phyloP scores from a whole-genome alignment of 208 protist species.

The Paratrypanosoma confusum region DNA sequence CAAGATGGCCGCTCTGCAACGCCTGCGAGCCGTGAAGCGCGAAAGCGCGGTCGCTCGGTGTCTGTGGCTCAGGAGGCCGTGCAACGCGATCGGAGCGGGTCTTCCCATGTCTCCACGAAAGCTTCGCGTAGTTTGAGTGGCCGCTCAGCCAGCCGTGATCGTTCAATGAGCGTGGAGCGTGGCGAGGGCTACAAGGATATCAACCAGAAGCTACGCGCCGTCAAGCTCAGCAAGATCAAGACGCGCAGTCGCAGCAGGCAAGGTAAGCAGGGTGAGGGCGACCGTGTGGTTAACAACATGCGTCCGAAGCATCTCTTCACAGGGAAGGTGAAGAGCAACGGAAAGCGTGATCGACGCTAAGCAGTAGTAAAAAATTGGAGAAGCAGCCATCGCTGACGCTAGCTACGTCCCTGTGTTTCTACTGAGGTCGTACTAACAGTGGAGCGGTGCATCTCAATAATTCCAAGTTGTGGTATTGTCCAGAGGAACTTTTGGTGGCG shows the following conservation, averaged over 20 bases:
- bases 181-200: slow-evolving; percentile 80
- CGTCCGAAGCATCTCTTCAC: slow-evolving; percentile 98
- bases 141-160: slow-evolving; percentile 48
- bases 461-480: too few species aligned
- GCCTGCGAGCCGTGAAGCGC: slow-evolving; percentile 10
- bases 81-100: slow-evolving; percentile 64
- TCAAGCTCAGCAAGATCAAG: slow-evolving; percentile 84
- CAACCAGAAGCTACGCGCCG: slow-evolving; percentile 82
- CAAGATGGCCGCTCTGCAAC: slow-evolving; percentile 36
- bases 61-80: slow-evolving; percentile 77
- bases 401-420: too few species aligned
- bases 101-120: slow-evolving; percentile 70
- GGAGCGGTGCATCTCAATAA: too few species aligned
- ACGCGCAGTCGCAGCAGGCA: slow-evolving; percentile 41
- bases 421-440: too few species aligned
- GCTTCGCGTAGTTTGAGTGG: slow-evolving; percentile 67
- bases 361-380: too few species aligned
- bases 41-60: slow-evolving; percentile 62
- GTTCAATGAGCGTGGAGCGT: slow-evolving; percentile 66
- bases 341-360: slow-evolving; percentile 76
- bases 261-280: slow-evolving; percentile 90
- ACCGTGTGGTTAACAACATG: slow-evolving; percentile 87
- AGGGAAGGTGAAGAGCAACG: slow-evolving; percentile 95
- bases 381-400: too few species aligned
- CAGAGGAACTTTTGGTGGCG: too few species aligned